Base-by-base conservation (phyloP, 768 basidiomycete species). In the Podaxis sp. region DNA sequence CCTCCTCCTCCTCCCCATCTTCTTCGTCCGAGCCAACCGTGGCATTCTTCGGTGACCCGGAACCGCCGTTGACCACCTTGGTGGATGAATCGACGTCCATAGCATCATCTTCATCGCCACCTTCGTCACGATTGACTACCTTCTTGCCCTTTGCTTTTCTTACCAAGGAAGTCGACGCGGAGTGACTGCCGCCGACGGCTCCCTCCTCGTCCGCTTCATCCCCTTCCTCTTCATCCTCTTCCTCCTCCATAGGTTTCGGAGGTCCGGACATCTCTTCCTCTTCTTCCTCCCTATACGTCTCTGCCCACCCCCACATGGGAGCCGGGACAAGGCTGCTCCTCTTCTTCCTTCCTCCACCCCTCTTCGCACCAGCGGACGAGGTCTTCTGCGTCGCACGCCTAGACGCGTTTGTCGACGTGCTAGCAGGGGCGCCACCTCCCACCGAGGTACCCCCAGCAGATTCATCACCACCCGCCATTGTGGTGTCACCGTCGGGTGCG, bases 271-370 rank as follows among this genome's bases (percentile, higher is more conserved):
- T 86, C 66, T 89, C 86, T 64, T 89, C 85, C 80, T 83, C 81
- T 57, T 82, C 82, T 66, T 85, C 83, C 59, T 75, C 71, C 15
- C 63, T 73, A 36, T 68, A 64, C 54, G 74, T 79, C 71, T 85
- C 86, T 67, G 86, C 90, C 91, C 92, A 94, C 25, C 83, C 90
- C 92, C 91, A 93, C 90, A 93, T 93, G 58, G 85, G 85, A 38
- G 86, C 86, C 29, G 91, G 90, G 0, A 91, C 86, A 63, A 91
- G 79, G 59, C 87, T 88, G 67, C 87, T 83, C 56, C 86, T 82
- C 69, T 85, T 84, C 72, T 77, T 81, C 65, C 80, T 74, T 13
- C 75, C 76, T 55, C 69, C 71, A 4, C 68, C 70, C 24, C 68
- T 66, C 22, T 68, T 70, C 25, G 73, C 68, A 56, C 71, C 67